These are phyloP conservation scores for Allium sativum DNA, from an alignment of 106 monocot species.

Conservation along the genomic window DNA sequence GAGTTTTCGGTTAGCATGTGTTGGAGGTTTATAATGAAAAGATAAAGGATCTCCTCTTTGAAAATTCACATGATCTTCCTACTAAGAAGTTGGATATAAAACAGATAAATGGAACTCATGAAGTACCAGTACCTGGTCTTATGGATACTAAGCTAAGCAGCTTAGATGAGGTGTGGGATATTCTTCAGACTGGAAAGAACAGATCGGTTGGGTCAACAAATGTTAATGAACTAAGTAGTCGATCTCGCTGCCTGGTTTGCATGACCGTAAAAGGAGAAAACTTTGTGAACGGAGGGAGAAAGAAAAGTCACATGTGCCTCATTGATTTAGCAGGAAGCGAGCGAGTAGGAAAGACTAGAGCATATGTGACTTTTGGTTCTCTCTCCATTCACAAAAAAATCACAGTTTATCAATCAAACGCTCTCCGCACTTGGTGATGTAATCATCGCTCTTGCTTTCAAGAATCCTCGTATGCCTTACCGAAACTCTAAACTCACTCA, in stretches of 20 bases:
- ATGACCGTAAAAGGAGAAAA: conserved; percentile 63
- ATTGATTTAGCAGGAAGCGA: conserved; percentile 98
- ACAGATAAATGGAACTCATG: conserved; percentile 81
- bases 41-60: conserved; percentile 74
- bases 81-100: conserved; percentile 87
- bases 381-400: too few species aligned
- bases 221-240: conserved; percentile 94
- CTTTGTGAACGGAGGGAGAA: conserved; percentile 39
- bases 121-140: conserved; percentile 82
- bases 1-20: conserved; percentile 73
- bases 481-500: conserved; percentile 98
- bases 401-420: conserved; percentile 95
- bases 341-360: conserved; percentile 70
- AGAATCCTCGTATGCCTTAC: conserved; percentile 84
- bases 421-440: conserved; percentile 92
- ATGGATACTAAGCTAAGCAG: conserved; percentile 41
- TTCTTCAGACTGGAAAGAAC: conserved; percentile 61
- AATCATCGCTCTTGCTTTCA: conserved; percentile 77
- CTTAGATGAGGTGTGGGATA: conserved; percentile 65
- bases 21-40: conserved; percentile 95
- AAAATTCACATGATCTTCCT: conserved; percentile 25
- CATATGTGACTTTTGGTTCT: conserved; percentile 78
- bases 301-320: conserved; percentile 73
- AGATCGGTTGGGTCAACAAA: conserved; percentile 85
- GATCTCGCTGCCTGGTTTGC: conserved; percentile 89